These are phyloP conservation scores for Trichoderma hamatum DNA, from an alignment of 2,329 filamentous ascomycete species.

Conservation along the genomic window DNA sequence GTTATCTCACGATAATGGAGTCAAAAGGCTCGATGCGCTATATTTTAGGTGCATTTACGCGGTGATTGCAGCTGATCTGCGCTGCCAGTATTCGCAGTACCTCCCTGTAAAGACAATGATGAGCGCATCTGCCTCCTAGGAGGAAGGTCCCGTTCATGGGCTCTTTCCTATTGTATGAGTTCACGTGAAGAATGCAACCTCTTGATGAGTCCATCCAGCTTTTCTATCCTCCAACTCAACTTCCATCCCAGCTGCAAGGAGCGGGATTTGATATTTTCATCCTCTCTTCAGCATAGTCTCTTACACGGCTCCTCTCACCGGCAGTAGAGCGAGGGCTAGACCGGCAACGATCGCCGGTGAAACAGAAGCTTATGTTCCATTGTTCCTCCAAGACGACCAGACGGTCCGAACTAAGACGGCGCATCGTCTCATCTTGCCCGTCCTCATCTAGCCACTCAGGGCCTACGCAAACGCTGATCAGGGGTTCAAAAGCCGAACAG, in stretches of 20 bases:
- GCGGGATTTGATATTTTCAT: not conserved
- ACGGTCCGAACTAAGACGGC: not conserved
- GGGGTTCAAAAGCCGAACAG: not conserved
- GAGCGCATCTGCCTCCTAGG: not conserved
- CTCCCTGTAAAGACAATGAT: not conserved
- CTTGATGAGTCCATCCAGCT: not conserved
- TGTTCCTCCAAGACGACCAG: not conserved
- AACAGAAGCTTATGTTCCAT: not conserved
- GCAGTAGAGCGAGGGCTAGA: not conserved
- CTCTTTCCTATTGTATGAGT: not conserved
- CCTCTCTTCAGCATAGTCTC: not conserved
- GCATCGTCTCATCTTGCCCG: constrained; percentile 7
- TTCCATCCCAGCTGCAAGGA: not conserved
- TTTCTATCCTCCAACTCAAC: not conserved
- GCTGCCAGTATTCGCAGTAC: not conserved
- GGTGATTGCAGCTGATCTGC: not conserved
- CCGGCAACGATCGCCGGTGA: not conserved
- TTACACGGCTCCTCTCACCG: not conserved
- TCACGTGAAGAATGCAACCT: not conserved
- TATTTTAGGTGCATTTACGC: not conserved
- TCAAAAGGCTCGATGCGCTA: not conserved
- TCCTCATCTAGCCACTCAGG: not conserved
- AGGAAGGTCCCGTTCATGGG: not conserved
- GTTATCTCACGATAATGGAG: not conserved
- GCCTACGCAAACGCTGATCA: not conserved